Evolutionary conservation across 2,329 filamentous ascomycete genomes (phyloP), one percentile per base, ranked within the genome.

Genomic region (Paracamarosporium sp.): DNA sequence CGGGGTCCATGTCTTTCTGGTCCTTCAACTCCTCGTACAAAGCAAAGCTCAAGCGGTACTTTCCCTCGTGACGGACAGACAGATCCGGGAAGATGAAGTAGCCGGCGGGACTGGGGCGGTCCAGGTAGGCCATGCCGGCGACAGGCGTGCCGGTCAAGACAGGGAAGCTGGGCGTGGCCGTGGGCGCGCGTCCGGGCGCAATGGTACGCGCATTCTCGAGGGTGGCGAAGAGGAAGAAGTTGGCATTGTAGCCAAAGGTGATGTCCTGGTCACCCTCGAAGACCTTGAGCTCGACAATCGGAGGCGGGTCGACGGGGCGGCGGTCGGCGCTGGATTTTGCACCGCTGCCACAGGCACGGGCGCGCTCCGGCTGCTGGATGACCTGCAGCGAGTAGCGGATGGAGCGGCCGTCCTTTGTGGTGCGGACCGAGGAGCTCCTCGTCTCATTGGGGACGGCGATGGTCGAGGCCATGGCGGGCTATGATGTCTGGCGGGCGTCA

Each of bases 61-160:
- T 89, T 61, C 95, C 95, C 78, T 99, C 95, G 71, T 99, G 94
- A 55, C 95, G 89, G 46, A 99, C 94, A 0, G 94, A 97, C 27
- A 98, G 82, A 77, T 99, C 95, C 3, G 95, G 95, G 75, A 99
- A 99, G 76, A 99, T 91, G 78, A 99, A 99, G 78, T 98, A 99
- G 53, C 93, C 95, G 15, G 87, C 87, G 20, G 86, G 86, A 2
- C 76, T 79, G 1, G 95, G 95, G 43, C 94, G 90, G 74, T 98
- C 94, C 50, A 99, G 85, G 73, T 98, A 97, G 24, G 94, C 93
- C 85, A 97, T 96, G 56, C 94, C 95, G 17, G 94, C 95, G 13
- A 97, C 94, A 0, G 93, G 93, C 68, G 96, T 94, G 63, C 95
- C 95, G 0, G 94, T 98, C 66, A 99, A 81, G 24, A 98, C 93